These are phyloP conservation scores for Volvox carteri DNA, from an alignment of 163 green algal species.

Conservation along the genomic window DNA sequence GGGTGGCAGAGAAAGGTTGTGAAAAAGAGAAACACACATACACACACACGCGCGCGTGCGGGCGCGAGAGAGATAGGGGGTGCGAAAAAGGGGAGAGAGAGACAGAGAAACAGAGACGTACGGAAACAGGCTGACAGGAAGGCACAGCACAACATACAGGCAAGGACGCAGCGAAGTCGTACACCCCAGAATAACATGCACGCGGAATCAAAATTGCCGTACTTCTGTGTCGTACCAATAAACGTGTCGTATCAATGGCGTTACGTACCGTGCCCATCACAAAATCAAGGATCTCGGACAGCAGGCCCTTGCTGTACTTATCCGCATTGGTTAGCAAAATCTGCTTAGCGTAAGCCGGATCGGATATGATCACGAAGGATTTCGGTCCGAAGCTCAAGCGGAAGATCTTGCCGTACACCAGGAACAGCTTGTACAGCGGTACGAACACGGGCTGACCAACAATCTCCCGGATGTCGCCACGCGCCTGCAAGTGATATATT, in stretches of 20 bases:
- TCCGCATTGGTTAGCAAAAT: slow-evolving; percentile 85
- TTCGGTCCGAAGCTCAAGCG: slow-evolving; percentile 93
- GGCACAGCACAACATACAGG: too few relatives aligned
- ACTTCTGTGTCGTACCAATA: too few relatives aligned
- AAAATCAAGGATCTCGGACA: slow-evolving; percentile 66
- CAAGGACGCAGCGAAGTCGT: too few relatives aligned
- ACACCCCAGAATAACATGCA: too few relatives aligned
- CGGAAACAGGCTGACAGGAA: too few relatives aligned
- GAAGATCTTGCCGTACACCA: slow-evolving; percentile 84
- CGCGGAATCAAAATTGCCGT: neutral
- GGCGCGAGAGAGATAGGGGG: too few relatives aligned
- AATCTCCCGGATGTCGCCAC: slow-evolving; percentile 92
- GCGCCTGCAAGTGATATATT: slow-evolving; percentile 39
- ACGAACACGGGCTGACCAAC: slow-evolving; percentile 96
- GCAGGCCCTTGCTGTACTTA: slow-evolving; percentile 93
- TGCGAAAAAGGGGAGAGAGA: too few relatives aligned
- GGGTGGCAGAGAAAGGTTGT: neutral
- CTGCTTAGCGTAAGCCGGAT: slow-evolving; percentile 88
- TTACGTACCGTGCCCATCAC: slow-evolving; percentile 57
- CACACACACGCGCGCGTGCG: neutral
- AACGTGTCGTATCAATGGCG: too few relatives aligned
- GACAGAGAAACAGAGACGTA: too few relatives aligned
- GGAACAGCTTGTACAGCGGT: slow-evolving; percentile 92
- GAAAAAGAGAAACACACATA: too few relatives aligned
- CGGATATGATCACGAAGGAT: slow-evolving; percentile 92